Evolutionary conservation across 1,284 basidiomycete species (phyloP).

Genomic region (Pseudozyma pruni): DNA sequence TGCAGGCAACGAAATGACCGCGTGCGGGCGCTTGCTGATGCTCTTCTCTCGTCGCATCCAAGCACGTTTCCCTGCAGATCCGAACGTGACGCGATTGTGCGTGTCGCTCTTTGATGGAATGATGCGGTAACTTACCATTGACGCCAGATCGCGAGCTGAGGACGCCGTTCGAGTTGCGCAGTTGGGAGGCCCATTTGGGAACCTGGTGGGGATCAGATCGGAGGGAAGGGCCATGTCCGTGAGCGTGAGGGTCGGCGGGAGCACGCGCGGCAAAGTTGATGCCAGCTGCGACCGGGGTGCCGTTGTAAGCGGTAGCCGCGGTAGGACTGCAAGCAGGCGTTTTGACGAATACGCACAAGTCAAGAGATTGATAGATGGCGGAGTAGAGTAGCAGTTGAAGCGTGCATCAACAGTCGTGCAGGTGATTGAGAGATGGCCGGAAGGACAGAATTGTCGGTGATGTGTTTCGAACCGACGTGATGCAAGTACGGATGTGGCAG

Average conservation of each 20-base stretch:
- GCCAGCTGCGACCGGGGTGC: slow-evolving; percentile 51
- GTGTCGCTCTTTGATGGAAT: too few relatives aligned
- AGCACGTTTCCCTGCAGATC: too few relatives aligned
- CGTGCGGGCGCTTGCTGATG: too few relatives aligned
- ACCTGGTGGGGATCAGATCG: slow-evolving; percentile 54
- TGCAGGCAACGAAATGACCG: too few relatives aligned
- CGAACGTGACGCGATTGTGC: too few relatives aligned
- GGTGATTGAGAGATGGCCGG: too few relatives aligned
- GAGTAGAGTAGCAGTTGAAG: too few relatives aligned
- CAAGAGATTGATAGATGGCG: not conserved
- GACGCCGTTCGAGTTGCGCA: slow-evolving; percentile 50
- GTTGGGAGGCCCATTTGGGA: slow-evolving; percentile 48
- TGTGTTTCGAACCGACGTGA: too few relatives aligned
- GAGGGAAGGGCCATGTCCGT: slow-evolving; percentile 52
- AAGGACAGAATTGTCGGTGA: too few relatives aligned
- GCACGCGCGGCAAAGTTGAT: slow-evolving; percentile 60
- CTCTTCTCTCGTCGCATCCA: too few relatives aligned
- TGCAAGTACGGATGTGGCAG: too few relatives aligned
- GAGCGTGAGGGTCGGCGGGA: slow-evolving; percentile 55
- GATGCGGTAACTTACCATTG: slow-evolving; percentile 43
- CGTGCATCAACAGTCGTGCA: too few relatives aligned
- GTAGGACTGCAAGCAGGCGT: slow-evolving; percentile 43
- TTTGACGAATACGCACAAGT: slow-evolving; percentile 30
- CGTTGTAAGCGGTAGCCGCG: slow-evolving; percentile 51
- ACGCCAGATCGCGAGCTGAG: slow-evolving; percentile 48